phyloP scores from a whole-genome alignment of 176 grass and related monocot species.

The Oryza brachyantha region DNA sequence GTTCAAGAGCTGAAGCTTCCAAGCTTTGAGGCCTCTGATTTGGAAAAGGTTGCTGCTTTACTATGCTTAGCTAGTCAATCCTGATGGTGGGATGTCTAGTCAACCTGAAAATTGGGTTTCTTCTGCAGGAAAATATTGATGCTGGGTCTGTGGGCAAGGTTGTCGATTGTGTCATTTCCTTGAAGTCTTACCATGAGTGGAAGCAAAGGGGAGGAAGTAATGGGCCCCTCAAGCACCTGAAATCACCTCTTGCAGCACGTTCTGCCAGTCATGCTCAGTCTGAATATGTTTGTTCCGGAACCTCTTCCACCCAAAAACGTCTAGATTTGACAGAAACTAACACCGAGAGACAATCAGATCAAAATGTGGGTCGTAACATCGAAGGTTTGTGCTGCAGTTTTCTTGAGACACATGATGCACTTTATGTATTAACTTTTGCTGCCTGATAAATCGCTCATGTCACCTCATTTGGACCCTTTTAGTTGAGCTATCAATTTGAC shows the following conservation, averaged over 20 bases:
- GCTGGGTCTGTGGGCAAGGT: conserved; percentile 60
- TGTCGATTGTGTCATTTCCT: conserved; percentile 69
- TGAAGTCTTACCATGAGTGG: conserved; percentile 74
- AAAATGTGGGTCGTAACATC: conserved; percentile 33
- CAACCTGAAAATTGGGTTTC: conserved; percentile 2
- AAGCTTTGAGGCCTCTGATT: conserved; percentile 77
- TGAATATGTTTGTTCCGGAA: conserved; percentile 29
- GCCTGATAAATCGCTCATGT: neutral
- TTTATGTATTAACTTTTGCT: neutral
- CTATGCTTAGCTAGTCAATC: neutral
- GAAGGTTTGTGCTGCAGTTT: conserved; percentile 42
- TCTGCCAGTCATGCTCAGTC: conserved; percentile 28
- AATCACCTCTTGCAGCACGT: conserved; percentile 61
- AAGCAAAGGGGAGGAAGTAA: conserved; percentile 37
- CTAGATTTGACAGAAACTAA: conserved; percentile 42
- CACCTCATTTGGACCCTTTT: neutral
- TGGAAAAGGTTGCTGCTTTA: conserved; percentile 58
- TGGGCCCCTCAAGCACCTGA: conserved; percentile 52
- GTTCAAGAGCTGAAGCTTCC: conserved; percentile 64
- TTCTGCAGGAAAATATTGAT: conserved; percentile 70
- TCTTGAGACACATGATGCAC: neutral
- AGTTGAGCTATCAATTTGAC: neutral
- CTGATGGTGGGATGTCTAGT: neutral
- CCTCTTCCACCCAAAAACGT: conserved; percentile 29
- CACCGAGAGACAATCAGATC: conserved; percentile 26